A percentile compares a stretch with the other conserved stretches of the same genome.
These are phyloP conservation scores for Spathaspora girioi DNA, from an alignment of 805 yeast genomes.

Conservation along the genomic window DNA sequence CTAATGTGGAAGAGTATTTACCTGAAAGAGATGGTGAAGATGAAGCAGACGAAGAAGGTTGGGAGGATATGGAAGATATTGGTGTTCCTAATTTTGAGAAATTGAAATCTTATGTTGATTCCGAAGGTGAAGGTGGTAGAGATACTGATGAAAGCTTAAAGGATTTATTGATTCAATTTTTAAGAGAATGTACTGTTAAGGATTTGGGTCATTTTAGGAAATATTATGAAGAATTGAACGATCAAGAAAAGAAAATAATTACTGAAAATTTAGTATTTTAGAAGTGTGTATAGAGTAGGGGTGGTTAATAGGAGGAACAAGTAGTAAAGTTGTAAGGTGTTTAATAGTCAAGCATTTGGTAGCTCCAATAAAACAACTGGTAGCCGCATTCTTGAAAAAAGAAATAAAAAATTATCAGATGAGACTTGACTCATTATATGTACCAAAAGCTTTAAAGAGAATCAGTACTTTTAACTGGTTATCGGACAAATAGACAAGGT, in stretches of 20 bases:
- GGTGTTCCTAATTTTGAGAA: constrained; percentile 63
- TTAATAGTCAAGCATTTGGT: neutral
- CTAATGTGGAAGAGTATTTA: constrained; percentile 37
- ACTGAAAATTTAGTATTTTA: constrained; percentile 46
- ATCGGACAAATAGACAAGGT: neutral
- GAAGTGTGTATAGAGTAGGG: neutral
- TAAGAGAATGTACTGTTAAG: constrained; percentile 51
- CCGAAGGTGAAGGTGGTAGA: constrained; percentile 23
- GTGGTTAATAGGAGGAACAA: neutral
- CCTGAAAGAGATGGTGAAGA: constrained; percentile 14
- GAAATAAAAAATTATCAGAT: neutral
- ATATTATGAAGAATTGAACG: constrained; percentile 46
- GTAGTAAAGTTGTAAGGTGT: neutral
- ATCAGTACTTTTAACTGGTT: neutral
- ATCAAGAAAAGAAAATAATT: constrained; percentile 51
- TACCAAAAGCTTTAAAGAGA: neutral
- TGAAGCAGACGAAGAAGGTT: constrained; percentile 49
- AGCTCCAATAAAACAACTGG: neutral
- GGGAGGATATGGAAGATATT: constrained; percentile 76
- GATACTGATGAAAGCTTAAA: constrained; percentile 32
- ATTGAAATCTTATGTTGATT: constrained; percentile 52
- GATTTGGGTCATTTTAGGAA: constrained; percentile 50
- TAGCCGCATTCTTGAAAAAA: neutral
- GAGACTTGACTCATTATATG: neutral
- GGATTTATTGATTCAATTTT: constrained; percentile 46